Evolutionary conservation across 2,329 filamentous ascomycete species (phyloP).

Genomic region (Botryosphaeria agaves): DNA sequence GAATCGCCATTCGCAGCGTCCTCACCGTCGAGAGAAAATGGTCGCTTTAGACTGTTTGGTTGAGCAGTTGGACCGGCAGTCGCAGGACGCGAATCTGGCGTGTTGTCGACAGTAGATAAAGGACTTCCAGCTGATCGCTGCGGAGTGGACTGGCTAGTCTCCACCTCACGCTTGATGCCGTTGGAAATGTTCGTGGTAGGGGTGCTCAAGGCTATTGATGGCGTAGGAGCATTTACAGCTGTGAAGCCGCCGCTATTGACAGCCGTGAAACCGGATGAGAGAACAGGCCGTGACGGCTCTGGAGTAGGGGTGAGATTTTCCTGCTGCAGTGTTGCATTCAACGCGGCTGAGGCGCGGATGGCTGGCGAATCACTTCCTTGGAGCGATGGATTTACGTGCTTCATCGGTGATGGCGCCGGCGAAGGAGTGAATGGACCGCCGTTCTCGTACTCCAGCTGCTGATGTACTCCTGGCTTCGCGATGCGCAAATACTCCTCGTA

Average conservation of each 20-base stretch:
- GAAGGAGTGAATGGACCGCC: constrained; percentile 75
- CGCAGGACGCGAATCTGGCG: constrained; percentile 45
- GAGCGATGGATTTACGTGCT: constrained; percentile 26
- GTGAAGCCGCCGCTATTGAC: constrained; percentile 51
- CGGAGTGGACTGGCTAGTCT: constrained; percentile 40
- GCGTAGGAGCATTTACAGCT: constrained; percentile 39
- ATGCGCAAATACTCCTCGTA: constrained; percentile 89
- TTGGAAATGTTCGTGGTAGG: constrained; percentile 39
- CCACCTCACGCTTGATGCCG: constrained; percentile 34
- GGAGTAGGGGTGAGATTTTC: constrained; percentile 4
- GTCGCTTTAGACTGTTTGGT: constrained; percentile 46
- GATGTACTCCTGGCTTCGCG: constrained; percentile 90
- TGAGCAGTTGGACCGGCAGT: constrained; percentile 2
- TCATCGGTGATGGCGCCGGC: constrained; percentile 59
- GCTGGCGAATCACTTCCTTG: constrained; percentile 49
- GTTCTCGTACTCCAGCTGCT: constrained; percentile 84
- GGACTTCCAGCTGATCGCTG: constrained; percentile 44
- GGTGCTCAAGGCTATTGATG: constrained; percentile 29
- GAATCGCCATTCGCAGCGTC: constrained; percentile 44
- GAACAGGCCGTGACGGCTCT: background rate
- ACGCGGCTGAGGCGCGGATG: constrained; percentile 35
- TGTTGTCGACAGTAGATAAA: constrained; percentile 43
- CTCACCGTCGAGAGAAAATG: constrained; percentile 34
- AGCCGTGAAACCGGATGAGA: constrained; percentile 47
- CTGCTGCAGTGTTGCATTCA: constrained; percentile 36